These are phyloP conservation scores for Nasturtium officinale DNA, from an alignment of 345 rosid genomes.

Conservation along the genomic window DNA sequence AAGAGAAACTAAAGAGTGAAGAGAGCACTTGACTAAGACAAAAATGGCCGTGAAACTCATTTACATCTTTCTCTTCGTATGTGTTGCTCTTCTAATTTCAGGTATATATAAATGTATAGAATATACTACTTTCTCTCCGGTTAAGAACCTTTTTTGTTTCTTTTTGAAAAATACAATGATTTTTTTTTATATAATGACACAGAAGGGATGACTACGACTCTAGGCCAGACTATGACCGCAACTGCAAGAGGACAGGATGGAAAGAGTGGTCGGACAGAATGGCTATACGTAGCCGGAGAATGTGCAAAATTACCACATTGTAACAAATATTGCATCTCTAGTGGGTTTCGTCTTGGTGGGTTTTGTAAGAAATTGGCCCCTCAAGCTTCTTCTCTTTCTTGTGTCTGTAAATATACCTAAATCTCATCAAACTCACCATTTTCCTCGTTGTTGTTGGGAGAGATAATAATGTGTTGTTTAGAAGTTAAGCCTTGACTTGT, in stretches of 20 bases:
- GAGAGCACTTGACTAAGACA: constrained; percentile 18
- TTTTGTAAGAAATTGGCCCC: constrained; percentile 40
- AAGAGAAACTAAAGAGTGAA: constrained; percentile 1
- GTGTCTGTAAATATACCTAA: constrained; percentile 39
- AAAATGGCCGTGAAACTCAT: constrained; percentile 37
- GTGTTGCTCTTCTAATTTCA: constrained; percentile 30
- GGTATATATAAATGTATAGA: constrained; percentile 17
- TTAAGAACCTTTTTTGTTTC: neutral
- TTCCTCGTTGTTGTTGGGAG: constrained; percentile 16
- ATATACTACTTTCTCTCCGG: neutral
- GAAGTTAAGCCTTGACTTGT: neutral
- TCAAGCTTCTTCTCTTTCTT: constrained; percentile 34
- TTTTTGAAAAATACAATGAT: neutral
- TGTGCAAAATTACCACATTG: constrained; percentile 36
- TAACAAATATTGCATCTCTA: constrained; percentile 36
- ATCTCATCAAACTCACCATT: neutral
- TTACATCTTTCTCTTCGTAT: constrained; percentile 21
- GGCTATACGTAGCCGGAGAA: constrained; percentile 39
- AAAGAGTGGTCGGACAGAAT: constrained; percentile 30
- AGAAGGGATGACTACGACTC: constrained; percentile 10
- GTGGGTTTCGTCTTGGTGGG: constrained; percentile 42
- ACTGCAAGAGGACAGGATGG: neutral
- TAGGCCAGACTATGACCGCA: neutral
- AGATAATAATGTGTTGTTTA: constrained; percentile 19
- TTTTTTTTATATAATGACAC: constrained; percentile 6